These are phyloP conservation scores for Globisporangium paddicum DNA, from an alignment of 352 stramenopile genomes.

Conservation along the genomic window DNA sequence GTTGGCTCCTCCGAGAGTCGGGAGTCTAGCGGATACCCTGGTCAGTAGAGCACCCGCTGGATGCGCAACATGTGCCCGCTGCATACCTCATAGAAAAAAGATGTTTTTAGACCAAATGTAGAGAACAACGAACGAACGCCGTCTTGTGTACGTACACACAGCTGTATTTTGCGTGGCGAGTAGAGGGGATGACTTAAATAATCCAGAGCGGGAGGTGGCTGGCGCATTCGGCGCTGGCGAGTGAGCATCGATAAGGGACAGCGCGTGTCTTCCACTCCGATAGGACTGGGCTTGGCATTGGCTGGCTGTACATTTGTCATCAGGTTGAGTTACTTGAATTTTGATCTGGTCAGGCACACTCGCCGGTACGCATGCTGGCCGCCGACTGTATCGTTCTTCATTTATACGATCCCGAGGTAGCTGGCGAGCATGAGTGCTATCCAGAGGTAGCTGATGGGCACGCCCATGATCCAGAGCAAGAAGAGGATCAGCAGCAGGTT, in stretches of 20 bases:
- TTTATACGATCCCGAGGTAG: slow-evolving; percentile 68
- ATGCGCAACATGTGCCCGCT: too few species aligned
- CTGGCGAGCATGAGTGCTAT: slow-evolving; percentile 72
- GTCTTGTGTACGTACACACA: background rate
- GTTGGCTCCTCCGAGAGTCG: too few species aligned
- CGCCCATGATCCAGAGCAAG: slow-evolving; percentile 75
- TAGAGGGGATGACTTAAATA: slow-evolving; percentile 7
- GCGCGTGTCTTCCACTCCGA: too few species aligned
- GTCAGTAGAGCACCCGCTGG: too few species aligned
- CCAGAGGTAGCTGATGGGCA: slow-evolving; percentile 78
- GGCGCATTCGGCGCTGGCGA: background rate
- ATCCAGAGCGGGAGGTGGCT: background rate
- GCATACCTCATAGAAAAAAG: too few species aligned
- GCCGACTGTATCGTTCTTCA: slow-evolving; percentile 1
- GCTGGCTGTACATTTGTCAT: background rate
- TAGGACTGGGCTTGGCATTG: background rate
- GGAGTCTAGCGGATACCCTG: too few species aligned
- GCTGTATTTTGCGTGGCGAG: background rate
- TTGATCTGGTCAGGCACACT: background rate
- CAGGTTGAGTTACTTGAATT: background rate
- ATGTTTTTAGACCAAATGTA: too few species aligned
- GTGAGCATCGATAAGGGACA: too few species aligned
- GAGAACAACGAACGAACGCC: background rate
- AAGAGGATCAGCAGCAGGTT: slow-evolving; percentile 76
- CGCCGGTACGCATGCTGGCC: background rate